Evolutionary conservation across 208 protist species (phyloP), one percentile per base, ranked within the genome.

Genomic region (Lotmaria passim): DNA sequence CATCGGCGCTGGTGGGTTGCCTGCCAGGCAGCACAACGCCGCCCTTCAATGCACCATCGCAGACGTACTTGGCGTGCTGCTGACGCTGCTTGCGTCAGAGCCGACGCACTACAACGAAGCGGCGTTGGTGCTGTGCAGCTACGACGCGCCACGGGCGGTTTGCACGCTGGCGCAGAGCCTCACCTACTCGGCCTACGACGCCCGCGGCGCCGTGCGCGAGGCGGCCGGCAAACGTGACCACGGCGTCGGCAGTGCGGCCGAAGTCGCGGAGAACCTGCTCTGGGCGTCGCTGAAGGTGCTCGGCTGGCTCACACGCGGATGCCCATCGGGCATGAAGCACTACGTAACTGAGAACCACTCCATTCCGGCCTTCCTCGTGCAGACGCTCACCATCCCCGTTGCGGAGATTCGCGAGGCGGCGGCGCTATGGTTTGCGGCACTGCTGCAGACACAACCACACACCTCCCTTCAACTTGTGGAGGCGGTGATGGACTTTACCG

Each of bases 121-220:
- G 2, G 75, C 78, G 15, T 69, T 79, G 11, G 71, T 86, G 14
- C 55, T 90, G 11, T 74, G 81, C 51, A 75, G 72, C 30, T 85
- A 72, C 57, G 66, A 65, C 12, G 85, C 62, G 10, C 81, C 77
- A 8, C 69, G 73, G 26, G 47, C 43, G 4, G 73, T 81, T 17
- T 57, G 55, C 23, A 64, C 75, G 44, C 41, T 84, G 41, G 62
- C 70, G 38, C 62, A 76, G 39, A 58, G 38, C 8, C 62, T 76
- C 12, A 44, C 60, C 41, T 52, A 50, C 28, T n/a, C 38, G 33
- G 23, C 34, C 7, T 39, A 69, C 28, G 34, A 57, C 28, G 38
- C 55, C 7, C 31, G 61, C n/a, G 56, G 62, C 14, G 62, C 53
- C 2, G 47, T 64, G 21, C 41, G 53, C 8, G 69, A 68, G 8